Conservation (phyloP, 495 filamentous ascomycete species). For the Chaetomium tenue region DNA sequence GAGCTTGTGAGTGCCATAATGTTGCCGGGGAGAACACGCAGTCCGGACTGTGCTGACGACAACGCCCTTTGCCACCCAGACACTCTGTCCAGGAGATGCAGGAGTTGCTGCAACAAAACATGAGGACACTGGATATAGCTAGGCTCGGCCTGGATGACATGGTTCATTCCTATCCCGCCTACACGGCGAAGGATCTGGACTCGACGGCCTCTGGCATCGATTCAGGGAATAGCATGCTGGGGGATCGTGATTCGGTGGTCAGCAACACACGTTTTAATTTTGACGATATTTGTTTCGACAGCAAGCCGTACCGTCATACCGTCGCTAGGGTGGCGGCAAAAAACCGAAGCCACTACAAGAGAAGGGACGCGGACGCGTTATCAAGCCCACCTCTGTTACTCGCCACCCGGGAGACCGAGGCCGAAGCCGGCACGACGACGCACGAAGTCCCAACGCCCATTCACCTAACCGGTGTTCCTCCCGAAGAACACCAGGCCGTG, state of each 20-base stretch:
- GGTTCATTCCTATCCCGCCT: background rate
- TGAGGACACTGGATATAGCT: background rate
- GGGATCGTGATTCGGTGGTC: background rate
- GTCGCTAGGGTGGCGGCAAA: background rate
- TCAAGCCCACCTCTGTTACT: background rate
- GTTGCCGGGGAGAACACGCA: background rate
- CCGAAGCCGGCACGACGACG: background rate
- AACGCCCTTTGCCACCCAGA: background rate
- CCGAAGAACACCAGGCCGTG: background rate
- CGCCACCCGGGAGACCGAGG: background rate
- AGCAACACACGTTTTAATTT: conserved; percentile 4
- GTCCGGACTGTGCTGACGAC: background rate
- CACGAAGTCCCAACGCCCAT: too few species aligned
- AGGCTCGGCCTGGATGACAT: conserved; percentile 1
- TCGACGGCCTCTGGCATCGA: background rate
- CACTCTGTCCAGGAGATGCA: conserved; percentile 3
- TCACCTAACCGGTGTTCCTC: background rate
- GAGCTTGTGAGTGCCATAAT: background rate
- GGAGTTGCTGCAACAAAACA: conserved; percentile 4
- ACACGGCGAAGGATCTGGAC: background rate
- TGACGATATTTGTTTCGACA: conserved; percentile 3
- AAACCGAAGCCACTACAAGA: background rate
- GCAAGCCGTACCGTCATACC: background rate
- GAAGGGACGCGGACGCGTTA: background rate
- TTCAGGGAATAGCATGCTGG: background rate